Base-by-base conservation (phyloP, 2,329 filamentous ascomycete species). In the Emergomyces orientalis region DNA sequence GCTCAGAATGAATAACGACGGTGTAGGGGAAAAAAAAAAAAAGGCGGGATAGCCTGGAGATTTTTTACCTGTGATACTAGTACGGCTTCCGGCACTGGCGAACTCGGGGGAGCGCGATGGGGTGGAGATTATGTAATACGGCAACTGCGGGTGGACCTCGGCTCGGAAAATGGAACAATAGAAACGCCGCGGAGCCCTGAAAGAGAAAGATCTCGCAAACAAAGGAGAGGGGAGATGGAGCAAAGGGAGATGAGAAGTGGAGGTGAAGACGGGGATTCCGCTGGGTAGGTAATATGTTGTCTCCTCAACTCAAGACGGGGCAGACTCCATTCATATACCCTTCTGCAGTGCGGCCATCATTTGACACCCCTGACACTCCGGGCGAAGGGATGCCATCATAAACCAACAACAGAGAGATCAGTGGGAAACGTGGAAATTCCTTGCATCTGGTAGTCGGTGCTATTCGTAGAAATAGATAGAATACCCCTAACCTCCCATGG, bases 141-240 rank as follows among this genome's bases (percentile, higher is more conserved):
- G 9, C 8, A 55, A n/a, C 0, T 30, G 14, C 25, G 47, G 37
- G 14, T 14, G 43, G 9, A 37, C 52, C 52, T 55, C 52, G 52
- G 52, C 32, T 55, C 30, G 30, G 30, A 13, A 5, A 4, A 13
- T 14, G 52, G 52, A 55, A 55, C 19, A 37, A 55, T n/a, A n/a
- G 30, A 55, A 22, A 55, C 19, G 30, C 51, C 27, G 30, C 1
- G 11, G 49, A 52, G 27, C 13, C 1, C 27, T 0, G 25, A 9
- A 4, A 27, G 45, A 27, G 1, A 49, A 25, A 27, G 22, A 22
- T n/a, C n/a, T n/a, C n/a, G n/a, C n/a, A n/a, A n/a, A n/a, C n/a
- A 8, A 30, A 11, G 17, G 63, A 55, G 34, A 63, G 51, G 30
- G 52, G 39, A 61, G 54, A 60, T 22, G 14, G 56, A 55, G 34